Evolutionary conservation across 2,329 filamentous ascomycete species (phyloP).

Genomic region (Sporothrix luriei): DNA sequence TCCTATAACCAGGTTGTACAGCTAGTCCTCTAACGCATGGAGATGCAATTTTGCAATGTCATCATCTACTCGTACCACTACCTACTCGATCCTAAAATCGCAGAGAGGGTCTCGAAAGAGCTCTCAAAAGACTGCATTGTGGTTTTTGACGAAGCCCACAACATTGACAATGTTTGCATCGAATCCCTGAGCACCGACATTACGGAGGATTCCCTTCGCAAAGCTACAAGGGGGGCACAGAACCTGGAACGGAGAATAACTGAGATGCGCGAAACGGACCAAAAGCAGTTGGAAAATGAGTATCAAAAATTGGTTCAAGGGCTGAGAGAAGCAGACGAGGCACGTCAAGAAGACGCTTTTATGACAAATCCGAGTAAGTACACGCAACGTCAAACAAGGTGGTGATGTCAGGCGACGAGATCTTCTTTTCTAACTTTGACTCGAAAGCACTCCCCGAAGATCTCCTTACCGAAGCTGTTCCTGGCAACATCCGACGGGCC

Average conservation of each 20-base stretch:
- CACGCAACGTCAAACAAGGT: too few species aligned
- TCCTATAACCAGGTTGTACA: neutral
- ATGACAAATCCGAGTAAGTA: constrained; percentile 79
- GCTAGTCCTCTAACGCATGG: neutral
- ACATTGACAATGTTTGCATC: constrained; percentile 99
- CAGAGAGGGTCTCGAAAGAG: constrained; percentile 76
- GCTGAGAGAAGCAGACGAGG: constrained; percentile 82
- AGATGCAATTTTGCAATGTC: constrained; percentile 99
- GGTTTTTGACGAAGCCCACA: constrained; percentile 98
- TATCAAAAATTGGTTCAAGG: constrained; percentile 95
- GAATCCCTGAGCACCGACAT: constrained; percentile 96
- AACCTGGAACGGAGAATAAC: constrained; percentile 89
- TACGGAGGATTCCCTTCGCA: constrained; percentile 90
- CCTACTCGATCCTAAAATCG: constrained; percentile 95
- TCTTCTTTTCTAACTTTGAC: neutral
- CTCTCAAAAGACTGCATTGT: constrained; percentile 98
- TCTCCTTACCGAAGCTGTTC: constrained; percentile 90
- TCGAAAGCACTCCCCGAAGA: constrained; percentile 78
- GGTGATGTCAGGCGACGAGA: too few species aligned
- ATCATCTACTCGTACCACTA: constrained; percentile 99
- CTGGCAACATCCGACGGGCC: constrained; percentile 91
- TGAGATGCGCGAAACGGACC: constrained; percentile 95
- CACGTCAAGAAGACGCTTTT: constrained; percentile 89
- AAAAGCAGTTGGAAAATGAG: constrained; percentile 90
- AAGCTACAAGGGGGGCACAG: constrained; percentile 84